Evolutionary conservation across 176 grass and related monocot species (phyloP), one percentile per base, ranked within the genome.

Genomic region (Rhynchospora breviuscula): DNA sequence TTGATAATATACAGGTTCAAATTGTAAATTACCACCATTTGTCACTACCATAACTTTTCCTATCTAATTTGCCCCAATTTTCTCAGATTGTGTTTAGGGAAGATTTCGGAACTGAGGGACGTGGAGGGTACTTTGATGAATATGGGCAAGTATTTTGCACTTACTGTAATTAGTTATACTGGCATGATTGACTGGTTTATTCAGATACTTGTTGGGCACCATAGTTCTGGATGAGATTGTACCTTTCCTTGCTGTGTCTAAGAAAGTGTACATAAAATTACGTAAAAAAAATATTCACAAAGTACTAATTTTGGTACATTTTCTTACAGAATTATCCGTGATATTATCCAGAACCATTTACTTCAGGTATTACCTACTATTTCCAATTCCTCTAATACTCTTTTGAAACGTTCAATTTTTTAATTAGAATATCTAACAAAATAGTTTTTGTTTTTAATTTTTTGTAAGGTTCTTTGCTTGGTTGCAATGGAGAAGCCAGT

Each of bases 341-440:
- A 98, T 91, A 98, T 98, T 81, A 95, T 98, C 82, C 95, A 98
- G 73, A 98, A 98, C 74, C 95, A 98, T 90, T 89, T 98, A 54
- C 82, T 98, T 77, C 95, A 98, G 95, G 92, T 93, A 94, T 88
- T 1, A 87, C 19, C 3, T 59, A 73, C 48, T 66, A 23, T 67
- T 90, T 70, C 57, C 80, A 13, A 61, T 46, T 66, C 88, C 3
- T 74, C 3, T 14, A 47, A 22, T 85, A 26, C 62, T 6, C 31
- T 59, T 82, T 59, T 82, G 26, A 43, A 6, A 22, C 62, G 4
- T 62, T 78, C 13, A 23, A 46, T n/a, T 4, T 48, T 78, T 31
- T 78, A 57, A 57, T 78, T 51, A 78, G 70, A 19, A 73, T 23
- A 11, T 52, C 47, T 65, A 82, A 15, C 68, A 47, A 82, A 83